Percentiles rank a stretch among this genome's conserved stretches.
Evolutionary conservation across 257 asterid genomes (phyloP).

Genomic region (Prunella vulgaris): DNA sequence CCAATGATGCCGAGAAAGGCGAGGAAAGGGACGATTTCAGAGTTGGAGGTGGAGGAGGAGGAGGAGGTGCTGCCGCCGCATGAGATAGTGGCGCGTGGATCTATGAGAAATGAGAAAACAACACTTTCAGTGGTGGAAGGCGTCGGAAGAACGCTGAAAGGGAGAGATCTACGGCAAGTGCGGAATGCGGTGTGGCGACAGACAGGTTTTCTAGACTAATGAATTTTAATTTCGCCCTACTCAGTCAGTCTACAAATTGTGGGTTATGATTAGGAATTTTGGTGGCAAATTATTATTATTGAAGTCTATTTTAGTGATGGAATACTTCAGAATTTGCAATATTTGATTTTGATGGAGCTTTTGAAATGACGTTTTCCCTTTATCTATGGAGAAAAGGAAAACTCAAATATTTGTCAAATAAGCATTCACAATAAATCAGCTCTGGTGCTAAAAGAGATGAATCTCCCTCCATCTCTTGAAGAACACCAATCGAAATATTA

Average conservation of each 20-base stretch:
- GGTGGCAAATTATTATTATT: conserved; percentile 10
- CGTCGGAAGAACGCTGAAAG: conserved; percentile 81
- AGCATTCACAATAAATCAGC: too few species aligned
- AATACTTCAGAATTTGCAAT: too few species aligned
- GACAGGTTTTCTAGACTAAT: conserved; percentile 72
- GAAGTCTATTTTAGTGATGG: not conserved
- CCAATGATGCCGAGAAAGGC: conserved; percentile 55
- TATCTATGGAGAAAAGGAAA: not conserved
- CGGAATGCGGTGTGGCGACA: conserved; percentile 84
- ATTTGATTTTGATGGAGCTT: not conserved
- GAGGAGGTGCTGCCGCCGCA: conserved; percentile 91
- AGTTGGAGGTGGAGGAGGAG: conserved; percentile 39
- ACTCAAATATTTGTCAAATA: too few species aligned
- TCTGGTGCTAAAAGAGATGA: too few species aligned
- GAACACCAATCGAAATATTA: too few species aligned
- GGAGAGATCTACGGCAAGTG: conserved; percentile 88
- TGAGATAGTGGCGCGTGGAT: conserved; percentile 70
- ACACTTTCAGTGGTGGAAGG: conserved; percentile 85
- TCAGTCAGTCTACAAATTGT: not conserved
- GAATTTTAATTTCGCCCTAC: not conserved
- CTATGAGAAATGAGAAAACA: conserved; percentile 37
- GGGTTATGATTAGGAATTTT: not conserved
- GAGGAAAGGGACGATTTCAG: conserved; percentile 27
- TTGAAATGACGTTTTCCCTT: not conserved
- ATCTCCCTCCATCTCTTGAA: too few species aligned